These are phyloP conservation scores for Monosporascus sp. DNA, from an alignment of 2,329 filamentous ascomycete genomes.

Conservation along the genomic window DNA sequence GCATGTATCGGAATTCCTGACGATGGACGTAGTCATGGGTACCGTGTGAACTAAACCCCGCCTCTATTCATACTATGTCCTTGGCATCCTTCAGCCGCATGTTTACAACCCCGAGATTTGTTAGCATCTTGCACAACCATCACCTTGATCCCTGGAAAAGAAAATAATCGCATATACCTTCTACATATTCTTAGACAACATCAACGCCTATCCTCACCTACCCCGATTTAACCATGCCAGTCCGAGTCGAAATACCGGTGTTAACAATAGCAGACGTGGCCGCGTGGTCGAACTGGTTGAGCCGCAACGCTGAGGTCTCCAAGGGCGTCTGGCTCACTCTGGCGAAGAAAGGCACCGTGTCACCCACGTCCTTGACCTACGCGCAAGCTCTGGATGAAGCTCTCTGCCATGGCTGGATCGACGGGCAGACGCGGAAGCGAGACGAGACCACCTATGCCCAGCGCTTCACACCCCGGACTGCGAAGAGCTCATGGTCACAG, in stretches of 20 bases:
- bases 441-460: conserved; percentile 46
- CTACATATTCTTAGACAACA: too few relatives aligned
- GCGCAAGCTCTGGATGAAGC: conserved; percentile 48
- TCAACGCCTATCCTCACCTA: not conserved
- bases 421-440: conserved; percentile 42
- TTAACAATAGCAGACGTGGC: conserved; percentile 16
- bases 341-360: conserved; percentile 18
- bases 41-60: too few relatives aligned
- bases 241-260: conserved; percentile 12
- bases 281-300: conserved; percentile 22
- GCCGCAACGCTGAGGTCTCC: conserved; percentile 13
- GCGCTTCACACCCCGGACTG: conserved; percentile 52
- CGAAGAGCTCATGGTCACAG: conserved; percentile 52
- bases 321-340: conserved; percentile 23
- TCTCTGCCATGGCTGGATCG: conserved; percentile 59
- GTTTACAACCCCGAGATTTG: too few relatives aligned
- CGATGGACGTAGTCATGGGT: too few relatives aligned
- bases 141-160: too few relatives aligned
- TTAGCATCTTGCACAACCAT: too few relatives aligned
- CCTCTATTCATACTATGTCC: too few relatives aligned
- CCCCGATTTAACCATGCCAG: conserved; percentile 9
- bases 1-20: too few relatives aligned
- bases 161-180: too few relatives aligned
- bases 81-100: too few relatives aligned
- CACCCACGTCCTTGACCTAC: conserved; percentile 22